Conservation (phyloP, 2,329 filamentous ascomycete genomes). For the Ramichloridium luteum region DNA sequence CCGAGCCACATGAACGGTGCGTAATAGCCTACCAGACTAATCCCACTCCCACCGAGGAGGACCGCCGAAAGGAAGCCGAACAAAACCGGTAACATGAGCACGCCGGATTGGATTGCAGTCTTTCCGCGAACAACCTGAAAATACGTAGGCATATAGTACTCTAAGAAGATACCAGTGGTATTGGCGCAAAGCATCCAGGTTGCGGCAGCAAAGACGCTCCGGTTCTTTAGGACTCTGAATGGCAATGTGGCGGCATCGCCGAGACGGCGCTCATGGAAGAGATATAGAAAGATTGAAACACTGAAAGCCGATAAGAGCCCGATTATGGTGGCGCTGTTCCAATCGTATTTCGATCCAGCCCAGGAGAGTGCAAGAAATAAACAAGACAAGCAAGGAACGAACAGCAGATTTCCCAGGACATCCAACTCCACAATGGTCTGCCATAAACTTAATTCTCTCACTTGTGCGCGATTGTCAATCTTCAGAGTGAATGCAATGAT, state of each 20-base stretch:
- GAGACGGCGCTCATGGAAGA: conserved; percentile 2
- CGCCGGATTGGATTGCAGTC: no score
- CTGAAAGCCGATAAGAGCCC: conserved; percentile 1
- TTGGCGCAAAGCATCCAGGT: conserved; percentile 8
- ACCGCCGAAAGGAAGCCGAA: conserved; percentile 7
- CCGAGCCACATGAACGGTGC: conserved; percentile 2
- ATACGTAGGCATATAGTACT: conserved; percentile 5
- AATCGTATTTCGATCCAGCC: conserved; percentile 4
- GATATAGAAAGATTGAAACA: conserved; percentile 2
- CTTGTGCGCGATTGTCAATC: conserved; percentile 9
- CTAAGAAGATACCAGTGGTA: conserved; percentile 1
- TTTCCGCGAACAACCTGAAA: conserved; percentile 4
- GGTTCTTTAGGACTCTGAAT: conserved; percentile 3
- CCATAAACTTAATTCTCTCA: conserved; percentile 4
- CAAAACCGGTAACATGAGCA: conserved; percentile 12
- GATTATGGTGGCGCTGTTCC: conserved; percentile 1
- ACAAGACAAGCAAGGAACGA: conserved; percentile 3
- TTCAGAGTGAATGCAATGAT: conserved; percentile 1
- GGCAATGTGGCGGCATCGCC: conserved; percentile 4
- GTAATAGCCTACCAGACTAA: conserved; percentile 4
- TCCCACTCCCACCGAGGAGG: not conserved
- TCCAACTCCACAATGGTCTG: conserved; percentile 21
- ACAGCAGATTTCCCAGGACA: conserved; percentile 21
- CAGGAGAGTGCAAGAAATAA: conserved; percentile 5
- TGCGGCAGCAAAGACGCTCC: conserved; percentile 5